Conservation (phyloP, 2,329 filamentous ascomycete genomes). For the Fusarium mundagurra region DNA sequence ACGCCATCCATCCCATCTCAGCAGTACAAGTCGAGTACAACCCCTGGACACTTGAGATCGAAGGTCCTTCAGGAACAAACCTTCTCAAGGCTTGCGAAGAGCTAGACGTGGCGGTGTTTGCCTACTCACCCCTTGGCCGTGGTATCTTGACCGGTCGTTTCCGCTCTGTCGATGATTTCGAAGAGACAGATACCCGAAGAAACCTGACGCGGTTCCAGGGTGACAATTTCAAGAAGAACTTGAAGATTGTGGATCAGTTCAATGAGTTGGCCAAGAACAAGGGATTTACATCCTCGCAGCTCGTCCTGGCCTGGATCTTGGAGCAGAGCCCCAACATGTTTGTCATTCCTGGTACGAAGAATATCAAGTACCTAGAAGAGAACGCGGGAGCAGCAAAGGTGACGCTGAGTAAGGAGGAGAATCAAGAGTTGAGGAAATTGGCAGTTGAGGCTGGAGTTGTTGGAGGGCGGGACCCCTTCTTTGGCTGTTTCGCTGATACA, state of each 20-base stretch:
- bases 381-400: slow-evolving; percentile 52
- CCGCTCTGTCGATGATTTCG: slow-evolving; percentile 57
- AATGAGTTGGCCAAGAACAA: slow-evolving; percentile 56
- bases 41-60: slow-evolving; percentile 67
- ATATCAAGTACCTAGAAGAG: slow-evolving; percentile 57
- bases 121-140: slow-evolving; percentile 68
- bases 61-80: slow-evolving; percentile 57
- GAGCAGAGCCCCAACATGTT: slow-evolving; percentile 69
- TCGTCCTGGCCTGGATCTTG: slow-evolving; percentile 72
- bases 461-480: slow-evolving; percentile 39
- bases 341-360: slow-evolving; percentile 65
- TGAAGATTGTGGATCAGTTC: slow-evolving; percentile 59
- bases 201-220: slow-evolving; percentile 34
- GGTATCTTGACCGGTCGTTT: slow-evolving; percentile 65
- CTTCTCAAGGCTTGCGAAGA: slow-evolving; percentile 64
- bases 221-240: slow-evolving; percentile 56
- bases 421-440: slow-evolving; percentile 46
- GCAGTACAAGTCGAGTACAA: slow-evolving; percentile 66
- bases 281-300: slow-evolving; percentile 62
- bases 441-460: slow-evolving; percentile 42
- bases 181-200: slow-evolving; percentile 37
- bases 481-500: slow-evolving; percentile 33
- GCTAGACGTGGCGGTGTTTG: slow-evolving; percentile 64
- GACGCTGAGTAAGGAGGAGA: slow-evolving; percentile 47
- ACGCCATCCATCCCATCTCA: slow-evolving; percentile 58